phyloP scores from a whole-genome alignment of 2,329 filamentous ascomycete species.

The Colletotrichum viniferum region DNA sequence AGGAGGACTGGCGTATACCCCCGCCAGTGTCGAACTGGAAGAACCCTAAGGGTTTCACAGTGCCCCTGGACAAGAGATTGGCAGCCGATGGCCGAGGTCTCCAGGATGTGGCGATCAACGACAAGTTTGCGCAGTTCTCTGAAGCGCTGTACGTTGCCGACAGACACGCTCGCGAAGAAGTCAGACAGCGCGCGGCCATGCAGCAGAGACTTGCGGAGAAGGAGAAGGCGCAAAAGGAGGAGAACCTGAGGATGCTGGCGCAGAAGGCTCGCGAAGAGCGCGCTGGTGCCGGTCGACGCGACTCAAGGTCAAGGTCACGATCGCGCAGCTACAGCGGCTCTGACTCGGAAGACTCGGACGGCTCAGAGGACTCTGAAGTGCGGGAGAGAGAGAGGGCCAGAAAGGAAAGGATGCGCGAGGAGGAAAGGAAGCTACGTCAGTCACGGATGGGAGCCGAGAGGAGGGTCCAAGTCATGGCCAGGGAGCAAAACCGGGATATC shows the following conservation, averaged over 20 bases:
- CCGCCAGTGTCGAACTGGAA: conserved; percentile 98
- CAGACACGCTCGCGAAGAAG: conserved; percentile 92
- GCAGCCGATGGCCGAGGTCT: conserved; percentile 91
- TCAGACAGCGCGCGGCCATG: conserved; percentile 90
- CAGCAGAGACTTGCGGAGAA: conserved; percentile 96
- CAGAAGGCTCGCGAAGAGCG: conserved; percentile 91
- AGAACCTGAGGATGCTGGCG: conserved; percentile 84
- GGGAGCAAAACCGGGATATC: conserved; percentile 95
- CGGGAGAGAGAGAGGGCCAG: conserved; percentile 79
- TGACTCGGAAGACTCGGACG: conserved; percentile 52
- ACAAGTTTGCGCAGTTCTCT: conserved; percentile 96
- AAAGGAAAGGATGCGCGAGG: conserved; percentile 78
- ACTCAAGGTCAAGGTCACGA: conserved; percentile 40
- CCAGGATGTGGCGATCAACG: conserved; percentile 95
- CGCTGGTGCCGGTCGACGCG: conserved; percentile 54
- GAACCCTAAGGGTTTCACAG: conserved; percentile 97
- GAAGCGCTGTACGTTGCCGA: conserved; percentile 95
- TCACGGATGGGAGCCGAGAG: conserved; percentile 95
- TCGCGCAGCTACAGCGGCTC: conserved; percentile 58
- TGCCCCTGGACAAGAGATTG: conserved; percentile 92
- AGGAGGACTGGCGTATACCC: conserved; percentile 90
- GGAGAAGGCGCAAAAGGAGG: conserved; percentile 93
- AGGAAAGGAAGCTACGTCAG: conserved; percentile 88
- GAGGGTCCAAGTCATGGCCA: conserved; percentile 87
- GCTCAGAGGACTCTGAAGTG: conserved; percentile 71